These are phyloP conservation scores for Infundibulicybe gibba DNA, from an alignment of 768 basidiomycete genomes.

Conservation along the genomic window DNA sequence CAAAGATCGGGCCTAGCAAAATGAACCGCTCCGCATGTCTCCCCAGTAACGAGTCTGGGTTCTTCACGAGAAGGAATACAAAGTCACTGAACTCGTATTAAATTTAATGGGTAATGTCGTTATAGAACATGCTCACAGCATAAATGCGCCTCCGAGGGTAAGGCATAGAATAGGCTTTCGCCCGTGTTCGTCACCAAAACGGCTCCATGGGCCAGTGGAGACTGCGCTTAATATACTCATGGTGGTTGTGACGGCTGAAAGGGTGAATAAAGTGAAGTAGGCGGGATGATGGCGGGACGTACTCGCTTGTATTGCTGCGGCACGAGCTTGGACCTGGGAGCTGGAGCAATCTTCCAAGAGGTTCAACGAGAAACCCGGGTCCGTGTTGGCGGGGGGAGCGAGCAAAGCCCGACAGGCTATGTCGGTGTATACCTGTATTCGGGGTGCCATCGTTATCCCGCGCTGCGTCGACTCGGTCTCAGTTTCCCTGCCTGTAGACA, in stretches of 20 bases:
- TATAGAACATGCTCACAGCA: conserved; percentile 44
- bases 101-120: background rate
- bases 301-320: conserved; percentile 72
- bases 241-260: conserved; percentile 59
- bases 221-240: conserved; percentile 80
- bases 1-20: conserved; percentile 72
- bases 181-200: conserved; percentile 71
- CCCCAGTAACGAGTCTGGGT: conserved; percentile 40
- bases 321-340: conserved; percentile 61
- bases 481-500: too few relatives aligned
- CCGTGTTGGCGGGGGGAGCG: conserved; percentile 16
- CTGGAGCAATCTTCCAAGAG: conserved; percentile 25
- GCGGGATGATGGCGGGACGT: conserved; percentile 8
- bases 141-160: conserved; percentile 64
- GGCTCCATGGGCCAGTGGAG: conserved; percentile 87
- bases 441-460: conserved; percentile 74
- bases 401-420: conserved; percentile 62
- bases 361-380: conserved; percentile 7
- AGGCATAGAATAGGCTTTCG: conserved; percentile 70
- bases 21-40: conserved; percentile 68
- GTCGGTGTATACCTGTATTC: conserved; percentile 77
- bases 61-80: conserved; percentile 76
- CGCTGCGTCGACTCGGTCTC: conserved; percentile 38
- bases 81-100: conserved; percentile 53
- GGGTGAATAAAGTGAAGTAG: conserved; percentile 1